These are phyloP conservation scores for Cadophora gregata DNA, from an alignment of 2,329 filamentous ascomycete genomes.

Conservation along the genomic window DNA sequence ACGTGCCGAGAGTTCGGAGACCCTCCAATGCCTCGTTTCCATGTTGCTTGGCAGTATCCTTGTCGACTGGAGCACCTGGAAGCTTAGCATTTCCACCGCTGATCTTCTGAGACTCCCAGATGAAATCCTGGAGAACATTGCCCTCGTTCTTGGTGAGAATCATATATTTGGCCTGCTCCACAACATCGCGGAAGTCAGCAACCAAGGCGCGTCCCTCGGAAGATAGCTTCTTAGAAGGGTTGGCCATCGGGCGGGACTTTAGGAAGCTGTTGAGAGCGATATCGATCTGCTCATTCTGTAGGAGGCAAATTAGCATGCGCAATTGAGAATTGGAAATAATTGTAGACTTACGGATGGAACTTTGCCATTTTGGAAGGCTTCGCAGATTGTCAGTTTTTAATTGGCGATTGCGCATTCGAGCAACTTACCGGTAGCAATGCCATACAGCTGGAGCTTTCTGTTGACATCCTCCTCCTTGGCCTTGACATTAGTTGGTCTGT, in stretches of 20 bases:
- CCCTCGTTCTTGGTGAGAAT: conserved; percentile 94
- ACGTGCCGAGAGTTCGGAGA: conserved; percentile 82
- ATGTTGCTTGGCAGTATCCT: conserved; percentile 80
- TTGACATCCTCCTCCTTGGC: conserved; percentile 69
- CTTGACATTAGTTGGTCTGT: conserved; percentile 40
- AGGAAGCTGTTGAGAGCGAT: conserved; percentile 90
- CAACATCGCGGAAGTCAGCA: conserved; percentile 76
- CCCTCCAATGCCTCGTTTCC: conserved; percentile 84
- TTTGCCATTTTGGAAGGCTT: conserved; percentile 86
- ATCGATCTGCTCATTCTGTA: conserved; percentile 77
- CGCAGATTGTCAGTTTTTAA: conserved; percentile 17
- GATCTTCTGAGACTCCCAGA: conserved; percentile 88
- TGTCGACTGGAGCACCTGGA: conserved; percentile 73
- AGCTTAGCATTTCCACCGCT: conserved; percentile 64
- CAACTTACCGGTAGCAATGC: conserved; percentile 72
- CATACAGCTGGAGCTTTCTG: conserved; percentile 92
- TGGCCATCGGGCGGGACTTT: conserved; percentile 69
- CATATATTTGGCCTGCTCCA: conserved; percentile 83
- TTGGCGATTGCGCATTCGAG: background rate
- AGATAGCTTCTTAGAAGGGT: conserved; percentile 79
- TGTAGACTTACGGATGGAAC: conserved; percentile 67
- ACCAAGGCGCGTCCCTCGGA: conserved; percentile 81
- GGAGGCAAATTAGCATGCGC: conserved; percentile 6
- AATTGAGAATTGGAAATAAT: conserved; percentile 16
- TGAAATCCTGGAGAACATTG: conserved; percentile 93